phyloP scores from a whole-genome alignment of 1,139 yeast species.

The Scheffersomyces parashehatae region DNA sequence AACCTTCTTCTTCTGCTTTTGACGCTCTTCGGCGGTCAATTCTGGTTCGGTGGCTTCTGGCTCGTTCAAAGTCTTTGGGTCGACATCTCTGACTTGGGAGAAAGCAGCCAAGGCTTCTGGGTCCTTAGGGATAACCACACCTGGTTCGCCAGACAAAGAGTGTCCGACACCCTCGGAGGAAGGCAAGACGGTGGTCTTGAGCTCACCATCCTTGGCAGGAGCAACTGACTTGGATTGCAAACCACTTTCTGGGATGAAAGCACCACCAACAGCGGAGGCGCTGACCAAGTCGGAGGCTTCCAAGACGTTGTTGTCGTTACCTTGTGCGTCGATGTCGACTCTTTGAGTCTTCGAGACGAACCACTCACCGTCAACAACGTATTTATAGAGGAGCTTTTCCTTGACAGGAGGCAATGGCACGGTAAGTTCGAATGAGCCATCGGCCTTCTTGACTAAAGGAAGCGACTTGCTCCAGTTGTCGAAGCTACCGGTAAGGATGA shows the following conservation, averaged over 20 bases:
- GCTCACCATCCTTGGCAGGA: constrained; percentile 43
- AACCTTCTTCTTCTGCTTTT: constrained; percentile 49
- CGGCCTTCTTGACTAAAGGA: constrained; percentile 57
- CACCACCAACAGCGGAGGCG: constrained; percentile 5
- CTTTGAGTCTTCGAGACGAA: constrained; percentile 46
- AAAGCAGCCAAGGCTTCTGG: constrained; percentile 43
- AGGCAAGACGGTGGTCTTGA: constrained; percentile 58
- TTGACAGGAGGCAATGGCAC: constrained; percentile 49
- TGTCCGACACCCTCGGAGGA: constrained; percentile 48
- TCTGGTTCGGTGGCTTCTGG: constrained; percentile 10
- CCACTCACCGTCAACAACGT: constrained; percentile 78
- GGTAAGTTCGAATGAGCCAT: constrained; percentile 60
- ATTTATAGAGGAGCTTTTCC: constrained; percentile 58
- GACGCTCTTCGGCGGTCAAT: constrained; percentile 41
- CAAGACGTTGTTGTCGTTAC: constrained; percentile 63
- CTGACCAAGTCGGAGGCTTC: constrained; percentile 36
- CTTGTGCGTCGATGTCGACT: constrained; percentile 48
- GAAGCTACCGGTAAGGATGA: constrained; percentile 74
- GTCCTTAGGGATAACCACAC: constrained; percentile 44
- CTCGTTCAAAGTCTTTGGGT: constrained; percentile 50
- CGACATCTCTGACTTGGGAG: constrained; percentile 34
- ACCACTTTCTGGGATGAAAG: constrained; percentile 50
- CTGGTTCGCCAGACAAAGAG: constrained; percentile 59
- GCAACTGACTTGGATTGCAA: constrained; percentile 16
- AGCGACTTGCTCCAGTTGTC: constrained; percentile 70